Conservation (phyloP, 2,329 filamentous ascomycete species). For the Aaosphaeria pasadenensis region DNA sequence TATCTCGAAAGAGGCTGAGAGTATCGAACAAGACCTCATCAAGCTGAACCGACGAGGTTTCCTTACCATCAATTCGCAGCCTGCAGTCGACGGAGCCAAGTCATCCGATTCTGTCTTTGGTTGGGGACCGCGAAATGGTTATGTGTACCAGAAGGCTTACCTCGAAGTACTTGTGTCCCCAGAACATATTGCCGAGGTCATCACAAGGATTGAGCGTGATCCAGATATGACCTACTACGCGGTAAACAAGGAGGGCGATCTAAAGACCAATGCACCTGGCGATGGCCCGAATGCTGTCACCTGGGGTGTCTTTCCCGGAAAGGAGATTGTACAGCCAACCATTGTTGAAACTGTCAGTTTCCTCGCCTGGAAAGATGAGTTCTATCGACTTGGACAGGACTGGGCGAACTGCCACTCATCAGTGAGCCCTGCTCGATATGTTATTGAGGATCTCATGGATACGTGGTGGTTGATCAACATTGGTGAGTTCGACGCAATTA, state of each 20-base stretch:
- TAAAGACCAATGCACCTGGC: constrained; percentile 79
- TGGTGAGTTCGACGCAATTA: constrained; percentile 54
- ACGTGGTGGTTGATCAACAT: constrained; percentile 95
- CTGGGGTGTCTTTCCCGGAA: constrained; percentile 98
- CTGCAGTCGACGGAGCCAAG: constrained; percentile 85
- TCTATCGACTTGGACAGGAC: constrained; percentile 85
- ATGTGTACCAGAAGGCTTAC: constrained; percentile 98
- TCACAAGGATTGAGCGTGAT: constrained; percentile 72
- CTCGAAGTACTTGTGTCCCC: constrained; percentile 87
- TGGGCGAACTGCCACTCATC: constrained; percentile 90
- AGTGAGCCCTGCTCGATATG: constrained; percentile 69
- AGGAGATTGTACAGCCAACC: constrained; percentile 99
- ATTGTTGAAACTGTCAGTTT: constrained; percentile 98
- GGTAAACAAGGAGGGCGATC: constrained; percentile 76
- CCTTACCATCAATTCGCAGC: constrained; percentile 96
- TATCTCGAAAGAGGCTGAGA: constrained; percentile 77
- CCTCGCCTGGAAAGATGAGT: constrained; percentile 97
- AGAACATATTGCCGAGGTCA: constrained; percentile 71
- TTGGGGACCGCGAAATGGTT: constrained; percentile 93
- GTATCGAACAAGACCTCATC: constrained; percentile 74
- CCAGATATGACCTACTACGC: constrained; percentile 91
- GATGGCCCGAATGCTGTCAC: constrained; percentile 97
- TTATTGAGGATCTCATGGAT: constrained; percentile 82
- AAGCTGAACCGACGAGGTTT: constrained; percentile 82
- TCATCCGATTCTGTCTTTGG: constrained; percentile 84